Evolutionary conservation across 257 asterid species (phyloP), one percentile per base, ranked within the genome.

Genomic region (Nicotiana tomentosiformis): DNA sequence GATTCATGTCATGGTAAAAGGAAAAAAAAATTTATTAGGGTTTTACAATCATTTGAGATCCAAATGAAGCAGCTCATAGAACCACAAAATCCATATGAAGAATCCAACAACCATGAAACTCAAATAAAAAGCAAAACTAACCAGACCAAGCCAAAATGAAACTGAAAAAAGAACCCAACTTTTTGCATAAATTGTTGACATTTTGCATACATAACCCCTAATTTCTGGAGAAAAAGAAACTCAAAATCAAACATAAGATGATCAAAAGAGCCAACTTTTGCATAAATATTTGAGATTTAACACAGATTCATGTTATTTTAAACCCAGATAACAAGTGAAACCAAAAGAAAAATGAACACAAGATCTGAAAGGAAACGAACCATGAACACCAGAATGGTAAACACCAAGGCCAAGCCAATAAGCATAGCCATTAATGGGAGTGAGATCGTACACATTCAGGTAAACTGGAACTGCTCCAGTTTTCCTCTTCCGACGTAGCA

Each of bases 401-500:
- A 91, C 86, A n/a, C 95, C 93, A 80, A 91, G 93, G 82, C 95
- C 93, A 66, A 91, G 81, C 95, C 95, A 91, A 85, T 91, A 91
- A 79, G 93, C 93, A 55, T 91, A 91, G 82, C 92, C 93, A 87
- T 91, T 91, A 67, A 91, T 86, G 12, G 93, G 93, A 56, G 93
- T 91, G 61, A 91, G 93, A 87, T 91, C 95, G 87, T 91, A 91
- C 6, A 91, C 93, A 56, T 91, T 91, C 12, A 91, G 92, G 87
- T 90, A 92, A 57, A 91, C 93, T 56, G 92, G 93, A 53, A 84
- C 90, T 26, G 83, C 77, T 32, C 93, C 93, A 53, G 87, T 83
- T 92, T 90, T 91, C 89, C 82, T 87, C 87, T 86, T 88, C 89
- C 89, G 66, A 29, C 89, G 64, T 60, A 83, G 17, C 88, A 89